phyloP scores from a whole-genome alignment of 306 rosid species.

The Quercus agrifolia region DNA sequence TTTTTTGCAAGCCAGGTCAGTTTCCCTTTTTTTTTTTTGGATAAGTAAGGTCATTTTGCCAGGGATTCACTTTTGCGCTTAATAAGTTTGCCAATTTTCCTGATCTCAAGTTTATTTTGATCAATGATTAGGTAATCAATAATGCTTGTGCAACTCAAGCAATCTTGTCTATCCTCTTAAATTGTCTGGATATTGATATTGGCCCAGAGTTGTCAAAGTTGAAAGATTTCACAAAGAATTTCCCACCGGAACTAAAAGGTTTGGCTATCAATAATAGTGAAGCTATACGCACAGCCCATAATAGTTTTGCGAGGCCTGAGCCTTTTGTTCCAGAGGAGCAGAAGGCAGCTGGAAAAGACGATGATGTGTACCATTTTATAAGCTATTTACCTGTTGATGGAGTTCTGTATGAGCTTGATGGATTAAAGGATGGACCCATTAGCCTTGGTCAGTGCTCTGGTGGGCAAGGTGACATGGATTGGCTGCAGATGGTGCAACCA shows the following conservation, averaged over 20 bases:
- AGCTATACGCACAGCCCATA: constrained; percentile 85
- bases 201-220: constrained; percentile 85
- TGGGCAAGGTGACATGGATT: constrained; percentile 77
- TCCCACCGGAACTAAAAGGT: constrained; percentile 95
- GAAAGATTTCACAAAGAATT: constrained; percentile 88
- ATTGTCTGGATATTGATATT: constrained; percentile 75
- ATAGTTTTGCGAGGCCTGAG: constrained; percentile 96
- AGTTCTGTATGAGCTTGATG: constrained; percentile 91
- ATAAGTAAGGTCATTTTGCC: background rate
- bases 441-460: constrained; percentile 94
- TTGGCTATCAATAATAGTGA: constrained; percentile 97
- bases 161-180: constrained; percentile 89
- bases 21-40: background rate
- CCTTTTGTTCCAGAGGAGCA: constrained; percentile 94
- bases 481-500: constrained; percentile 92
- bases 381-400: constrained; percentile 96
- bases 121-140: constrained; percentile 65
- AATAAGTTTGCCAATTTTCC: background rate
- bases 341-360: constrained; percentile 78
- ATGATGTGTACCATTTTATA: constrained; percentile 94
- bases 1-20: constrained; percentile 95
- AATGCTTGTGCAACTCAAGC: constrained; percentile 99
- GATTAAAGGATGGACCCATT: constrained; percentile 95
- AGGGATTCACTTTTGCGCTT: background rate
- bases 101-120: constrained; percentile 6